Evolutionary conservation across 805 yeast species (phyloP).

Genomic region (Sugiyamaella mastotermitis): DNA sequence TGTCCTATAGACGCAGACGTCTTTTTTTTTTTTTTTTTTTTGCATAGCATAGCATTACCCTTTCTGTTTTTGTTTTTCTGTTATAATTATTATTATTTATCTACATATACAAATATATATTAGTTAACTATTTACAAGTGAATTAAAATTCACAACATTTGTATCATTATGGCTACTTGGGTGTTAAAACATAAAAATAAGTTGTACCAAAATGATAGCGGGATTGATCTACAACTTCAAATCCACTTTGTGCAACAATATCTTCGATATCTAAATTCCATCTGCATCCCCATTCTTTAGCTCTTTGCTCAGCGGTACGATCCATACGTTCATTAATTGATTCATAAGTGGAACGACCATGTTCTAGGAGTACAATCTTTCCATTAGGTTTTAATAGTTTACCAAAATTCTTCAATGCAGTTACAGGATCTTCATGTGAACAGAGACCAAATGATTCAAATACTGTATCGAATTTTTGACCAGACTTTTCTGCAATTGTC

Average conservation of each 20-base stretch:
- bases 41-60: background rate
- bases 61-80: background rate
- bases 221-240: constrained; percentile 73
- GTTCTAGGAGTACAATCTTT: constrained; percentile 79
- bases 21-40: background rate
- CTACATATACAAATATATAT: background rate
- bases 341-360: constrained; percentile 80
- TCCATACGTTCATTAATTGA: constrained; percentile 77
- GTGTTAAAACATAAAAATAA: constrained; percentile 38
- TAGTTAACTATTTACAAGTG: background rate
- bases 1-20: too few relatives aligned
- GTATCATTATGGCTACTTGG: too few relatives aligned
- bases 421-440: constrained; percentile 90
- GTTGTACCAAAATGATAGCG: constrained; percentile 90
- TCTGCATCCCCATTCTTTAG: constrained; percentile 92
- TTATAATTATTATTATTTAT: too few relatives aligned
- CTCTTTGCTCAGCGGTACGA: constrained; percentile 72
- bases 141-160: too few relatives aligned
- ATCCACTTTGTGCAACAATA: constrained; percentile 73
- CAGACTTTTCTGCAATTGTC: constrained; percentile 41
- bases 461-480: constrained; percentile 75
- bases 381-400: constrained; percentile 81
- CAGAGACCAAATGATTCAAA: constrained; percentile 93
- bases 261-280: constrained; percentile 96
- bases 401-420: constrained; percentile 69